Conservation (phyloP, 2,329 filamentous ascomycete species). For the Coccinonectria pachysandricola region DNA sequence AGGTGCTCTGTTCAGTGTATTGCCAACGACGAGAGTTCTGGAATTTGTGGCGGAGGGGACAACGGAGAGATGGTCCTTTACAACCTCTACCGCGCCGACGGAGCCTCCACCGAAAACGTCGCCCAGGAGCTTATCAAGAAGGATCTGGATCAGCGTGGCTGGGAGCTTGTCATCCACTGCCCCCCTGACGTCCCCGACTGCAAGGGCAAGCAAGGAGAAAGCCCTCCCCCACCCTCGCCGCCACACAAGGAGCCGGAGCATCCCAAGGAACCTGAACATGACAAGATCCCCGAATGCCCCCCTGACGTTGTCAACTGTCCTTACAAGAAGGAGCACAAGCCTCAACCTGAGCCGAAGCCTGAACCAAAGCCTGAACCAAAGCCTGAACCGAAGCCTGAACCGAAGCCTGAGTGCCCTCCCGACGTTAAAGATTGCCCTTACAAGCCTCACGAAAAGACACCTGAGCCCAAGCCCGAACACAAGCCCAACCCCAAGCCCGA, state of each 20-base stretch:
- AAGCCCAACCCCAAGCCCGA: neutral
- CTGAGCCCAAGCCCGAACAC: neutral
- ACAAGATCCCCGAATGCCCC: constrained; percentile 1
- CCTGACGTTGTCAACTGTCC: constrained; percentile 2
- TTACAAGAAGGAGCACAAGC: constrained; percentile 1
- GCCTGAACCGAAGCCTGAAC: neutral
- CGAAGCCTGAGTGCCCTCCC: neutral
- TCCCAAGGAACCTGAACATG: constrained; percentile 1
- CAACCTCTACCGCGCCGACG: constrained; percentile 8
- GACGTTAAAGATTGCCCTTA: neutral
- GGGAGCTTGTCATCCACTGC: neutral
- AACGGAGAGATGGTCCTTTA: constrained; percentile 6
- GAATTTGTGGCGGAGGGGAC: constrained; percentile 16
- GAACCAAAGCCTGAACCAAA: neutral
- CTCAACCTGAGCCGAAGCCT: constrained; percentile 1
- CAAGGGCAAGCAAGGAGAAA: neutral
- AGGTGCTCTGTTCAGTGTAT: constrained; percentile 14
- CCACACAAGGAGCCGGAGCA: constrained; percentile 6
- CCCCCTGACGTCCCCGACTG: neutral
- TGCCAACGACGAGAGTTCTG: constrained; percentile 5
- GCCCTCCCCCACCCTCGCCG: too few species aligned
- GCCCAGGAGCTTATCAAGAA: constrained; percentile 1
- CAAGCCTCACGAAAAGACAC: neutral
- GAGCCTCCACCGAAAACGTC: constrained; percentile 1
- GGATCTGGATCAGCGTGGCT: too few species aligned